Evolutionary conservation across 192 early-diverging fungal genomes (phyloP), one percentile per base, ranked within the genome.

Genomic region (Blastocladiella britannica): DNA sequence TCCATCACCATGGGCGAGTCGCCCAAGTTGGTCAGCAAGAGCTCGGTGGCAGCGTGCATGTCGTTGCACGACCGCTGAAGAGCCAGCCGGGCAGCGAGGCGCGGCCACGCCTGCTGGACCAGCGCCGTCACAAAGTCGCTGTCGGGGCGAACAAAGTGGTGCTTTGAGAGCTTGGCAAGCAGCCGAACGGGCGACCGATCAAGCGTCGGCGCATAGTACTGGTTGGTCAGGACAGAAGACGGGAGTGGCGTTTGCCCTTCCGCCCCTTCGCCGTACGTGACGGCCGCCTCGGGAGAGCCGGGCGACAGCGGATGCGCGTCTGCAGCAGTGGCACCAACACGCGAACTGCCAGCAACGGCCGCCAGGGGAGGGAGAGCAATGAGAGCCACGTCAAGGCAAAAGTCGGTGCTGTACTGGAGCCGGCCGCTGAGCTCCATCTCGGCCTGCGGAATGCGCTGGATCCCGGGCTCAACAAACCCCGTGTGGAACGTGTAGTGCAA

Each of bases 31-130:
- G 61, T n/a, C 9, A 29, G 27, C 27, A 62, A 15, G 25, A 28
- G 72, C 26, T 61, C 52, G 43, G 62, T 52, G 0, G 72, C 75
- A 0, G 56, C 28, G 29, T 66, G 62, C 12, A 66, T 53, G 37
- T 76, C 63, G 57, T 71, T 76, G 59, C 73, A 70, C 22, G 67
- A 63, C 30, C 65, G 61, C 58, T 76, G 73, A 28, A 75, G 62
- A 1, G 68, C 63, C 30, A 66, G 69, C 20, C 59, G 52, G 2
- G 72, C 72, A 22, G 25, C 5, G 26, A 47, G 15, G 9, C 37
- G 37, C 9, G 37, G 12, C 2, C 12, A 47, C 2, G 15, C 37
- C 15, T 47, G 37, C 37, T 26, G 28, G 3, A 27, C 55, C 20
- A n/a, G 37, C 2, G n/a, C 37, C 4, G 37, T 20, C 37, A 20